A percentile compares a stretch with the other conserved stretches of the same genome.
Evolutionary conservation across 306 rosid species (phyloP).

Genomic region (Cicer bijugum): DNA sequence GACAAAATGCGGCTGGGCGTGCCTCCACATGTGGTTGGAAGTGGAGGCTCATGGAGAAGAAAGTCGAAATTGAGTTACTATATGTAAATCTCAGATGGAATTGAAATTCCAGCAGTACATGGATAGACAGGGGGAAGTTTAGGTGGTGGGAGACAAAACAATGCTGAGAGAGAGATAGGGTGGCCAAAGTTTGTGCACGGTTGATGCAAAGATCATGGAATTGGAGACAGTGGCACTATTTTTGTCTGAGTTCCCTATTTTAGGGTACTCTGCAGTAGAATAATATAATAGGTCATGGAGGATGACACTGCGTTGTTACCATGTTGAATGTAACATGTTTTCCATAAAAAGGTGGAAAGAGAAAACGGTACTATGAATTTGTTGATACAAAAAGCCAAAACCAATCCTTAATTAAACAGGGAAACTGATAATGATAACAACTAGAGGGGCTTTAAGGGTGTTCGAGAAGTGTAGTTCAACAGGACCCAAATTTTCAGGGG

Average conservation of each 20-base stretch:
- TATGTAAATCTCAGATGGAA: background rate
- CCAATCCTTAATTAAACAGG: slow-evolving; percentile 9
- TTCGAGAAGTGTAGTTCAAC: too few species aligned
- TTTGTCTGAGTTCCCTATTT: slow-evolving; percentile 11
- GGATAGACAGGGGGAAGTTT: background rate
- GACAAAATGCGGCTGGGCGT: background rate
- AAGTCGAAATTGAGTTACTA: background rate
- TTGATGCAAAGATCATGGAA: background rate
- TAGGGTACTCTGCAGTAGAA: background rate
- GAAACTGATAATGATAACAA: slow-evolving; percentile 5
- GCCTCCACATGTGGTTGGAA: background rate
- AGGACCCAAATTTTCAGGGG: too few species aligned
- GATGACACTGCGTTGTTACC: background rate
- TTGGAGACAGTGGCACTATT: slow-evolving; percentile 4
- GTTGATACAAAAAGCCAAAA: slow-evolving; percentile 9
- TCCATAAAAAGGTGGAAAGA: background rate
- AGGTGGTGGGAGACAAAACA: background rate
- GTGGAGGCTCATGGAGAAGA: background rate
- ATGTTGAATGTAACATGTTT: background rate
- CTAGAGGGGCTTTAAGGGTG: too few species aligned
- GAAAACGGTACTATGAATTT: background rate
- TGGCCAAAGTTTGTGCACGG: background rate
- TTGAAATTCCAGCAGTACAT: background rate
- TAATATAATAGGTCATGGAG: background rate
- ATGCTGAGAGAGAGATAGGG: background rate